Percentiles rank a stretch among this genome's conserved stretches.
Conservation (phyloP, 2,329 filamentous ascomycete genomes). For the Trichoderma cornu-damae region DNA sequence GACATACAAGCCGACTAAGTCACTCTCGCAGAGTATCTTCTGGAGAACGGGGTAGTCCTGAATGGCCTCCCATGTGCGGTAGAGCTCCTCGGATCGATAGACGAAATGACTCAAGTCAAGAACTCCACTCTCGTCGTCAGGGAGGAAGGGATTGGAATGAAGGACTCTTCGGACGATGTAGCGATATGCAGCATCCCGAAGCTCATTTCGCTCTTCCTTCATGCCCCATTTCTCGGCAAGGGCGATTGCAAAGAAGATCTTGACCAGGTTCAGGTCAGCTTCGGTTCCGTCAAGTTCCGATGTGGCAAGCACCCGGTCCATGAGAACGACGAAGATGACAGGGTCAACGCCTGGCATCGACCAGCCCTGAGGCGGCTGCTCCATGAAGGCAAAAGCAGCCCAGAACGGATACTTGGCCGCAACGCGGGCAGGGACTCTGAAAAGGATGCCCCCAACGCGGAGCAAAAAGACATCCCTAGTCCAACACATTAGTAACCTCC, state of each 20-base stretch:
- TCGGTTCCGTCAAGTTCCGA: constrained; percentile 24
- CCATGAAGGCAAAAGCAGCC: not conserved
- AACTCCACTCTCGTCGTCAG: constrained; percentile 22
- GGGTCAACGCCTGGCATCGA: constrained; percentile 14
- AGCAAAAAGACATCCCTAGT: not conserved
- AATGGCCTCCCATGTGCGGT: constrained; percentile 22
- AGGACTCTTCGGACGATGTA: constrained; percentile 26
- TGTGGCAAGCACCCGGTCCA: constrained; percentile 19
- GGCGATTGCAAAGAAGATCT: constrained; percentile 21
- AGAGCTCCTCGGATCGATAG: constrained; percentile 26
- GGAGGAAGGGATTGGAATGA: constrained; percentile 22
- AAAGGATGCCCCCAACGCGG: not conserved
- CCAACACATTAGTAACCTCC: not conserved
- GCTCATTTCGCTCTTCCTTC: constrained; percentile 20
- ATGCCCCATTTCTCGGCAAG: constrained; percentile 22
- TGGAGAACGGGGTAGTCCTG: not conserved
- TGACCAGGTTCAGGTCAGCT: constrained; percentile 23
- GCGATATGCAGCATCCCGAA: constrained; percentile 21
- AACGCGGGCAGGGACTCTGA: constrained; percentile 14
- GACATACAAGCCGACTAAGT: constrained; percentile 18
- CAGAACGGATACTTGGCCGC: constrained; percentile 13
- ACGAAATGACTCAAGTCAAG: constrained; percentile 20
- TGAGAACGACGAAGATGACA: constrained; percentile 24
- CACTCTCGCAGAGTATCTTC: not conserved
- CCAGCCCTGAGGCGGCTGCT: constrained; percentile 16